Evolutionary conservation across 2,329 filamentous ascomycete species (phyloP).

Genomic region (Cadophora gregata): DNA sequence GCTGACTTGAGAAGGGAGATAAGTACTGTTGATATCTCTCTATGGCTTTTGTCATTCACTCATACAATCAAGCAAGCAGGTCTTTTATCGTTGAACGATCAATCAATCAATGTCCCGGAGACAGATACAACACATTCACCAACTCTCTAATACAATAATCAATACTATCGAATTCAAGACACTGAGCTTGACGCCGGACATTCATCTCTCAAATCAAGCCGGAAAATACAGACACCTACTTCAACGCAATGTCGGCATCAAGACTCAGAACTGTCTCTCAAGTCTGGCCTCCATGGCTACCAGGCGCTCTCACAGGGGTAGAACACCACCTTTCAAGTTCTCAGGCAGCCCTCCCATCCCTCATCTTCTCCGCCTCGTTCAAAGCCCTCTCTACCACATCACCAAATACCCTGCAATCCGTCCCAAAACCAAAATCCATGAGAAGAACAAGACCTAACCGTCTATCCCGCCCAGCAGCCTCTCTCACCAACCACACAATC

Average conservation of each 20-base stretch:
- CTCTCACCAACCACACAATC: slow-evolving; percentile 7
- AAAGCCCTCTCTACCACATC: slow-evolving; percentile 12
- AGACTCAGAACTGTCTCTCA: slow-evolving; percentile 21
- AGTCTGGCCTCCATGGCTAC: slow-evolving; percentile 32
- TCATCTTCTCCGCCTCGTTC: slow-evolving; percentile 26
- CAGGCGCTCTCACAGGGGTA: slow-evolving; percentile 26
- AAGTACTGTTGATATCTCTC: background rate
- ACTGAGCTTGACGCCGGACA: background rate
- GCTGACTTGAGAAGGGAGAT: background rate
- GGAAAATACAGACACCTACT: background rate
- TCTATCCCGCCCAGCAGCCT: background rate
- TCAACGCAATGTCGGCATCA: slow-evolving; percentile 19
- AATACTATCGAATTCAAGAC: background rate
- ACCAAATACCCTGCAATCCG: background rate
- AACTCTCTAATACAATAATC: slow-evolving; percentile 4
- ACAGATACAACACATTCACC: background rate
- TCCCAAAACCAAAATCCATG: background rate
- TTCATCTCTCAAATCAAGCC: background rate
- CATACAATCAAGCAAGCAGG: background rate
- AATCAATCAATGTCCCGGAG: slow-evolving; percentile 5
- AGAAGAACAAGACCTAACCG: slow-evolving; percentile 16
- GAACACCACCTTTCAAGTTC: slow-evolving; percentile 16
- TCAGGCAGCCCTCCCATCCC: slow-evolving; percentile 20
- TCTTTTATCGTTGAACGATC: background rate
- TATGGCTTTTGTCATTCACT: background rate